Evolutionary conservation across 2,329 filamentous ascomycete genomes (phyloP).

Genomic region (Cladorrhinum sp.): DNA sequence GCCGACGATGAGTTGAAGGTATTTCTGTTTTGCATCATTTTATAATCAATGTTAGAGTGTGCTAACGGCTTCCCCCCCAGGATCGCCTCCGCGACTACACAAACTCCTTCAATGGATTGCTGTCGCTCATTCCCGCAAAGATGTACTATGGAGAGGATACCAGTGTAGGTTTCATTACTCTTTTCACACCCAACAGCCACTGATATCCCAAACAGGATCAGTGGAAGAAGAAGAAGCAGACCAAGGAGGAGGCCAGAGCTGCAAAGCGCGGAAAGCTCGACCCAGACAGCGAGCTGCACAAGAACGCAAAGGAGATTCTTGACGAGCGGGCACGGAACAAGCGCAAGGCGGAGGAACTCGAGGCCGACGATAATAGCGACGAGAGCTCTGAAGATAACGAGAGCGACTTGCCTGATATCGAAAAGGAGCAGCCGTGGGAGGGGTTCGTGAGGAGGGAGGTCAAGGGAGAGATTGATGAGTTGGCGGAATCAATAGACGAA

Average conservation of each 20-base stretch:
- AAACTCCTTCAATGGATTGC: conserved; percentile 78
- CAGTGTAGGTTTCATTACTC: conserved; percentile 58
- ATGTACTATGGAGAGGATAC: conserved; percentile 86
- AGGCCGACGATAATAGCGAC: conserved; percentile 45
- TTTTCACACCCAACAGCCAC: neutral
- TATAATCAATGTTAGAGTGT: neutral
- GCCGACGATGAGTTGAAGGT: conserved; percentile 27
- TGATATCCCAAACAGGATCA: conserved; percentile 62
- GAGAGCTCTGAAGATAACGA: conserved; percentile 44
- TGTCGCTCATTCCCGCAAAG: conserved; percentile 86
- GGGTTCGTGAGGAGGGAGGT: conserved; percentile 52
- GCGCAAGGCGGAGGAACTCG: conserved; percentile 69
- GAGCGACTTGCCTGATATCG: conserved; percentile 44
- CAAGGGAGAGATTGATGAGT: conserved; percentile 36
- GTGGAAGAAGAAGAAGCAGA: conserved; percentile 95
- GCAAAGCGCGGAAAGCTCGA: conserved; percentile 87
- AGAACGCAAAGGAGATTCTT: conserved; percentile 86
- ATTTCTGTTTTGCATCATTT: neutral
- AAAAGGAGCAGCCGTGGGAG: conserved; percentile 60
- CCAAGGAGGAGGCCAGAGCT: conserved; percentile 79
- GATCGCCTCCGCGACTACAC: conserved; percentile 58
- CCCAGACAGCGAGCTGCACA: conserved; percentile 76
- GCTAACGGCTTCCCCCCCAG: conserved; percentile 33
- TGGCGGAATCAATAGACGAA: conserved; percentile 34
- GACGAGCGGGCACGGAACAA: conserved; percentile 76